Evolutionary conservation across 208 protist genomes (phyloP), one percentile per base, ranked within the genome.

Genomic region (Trypanosoma melophagium): DNA sequence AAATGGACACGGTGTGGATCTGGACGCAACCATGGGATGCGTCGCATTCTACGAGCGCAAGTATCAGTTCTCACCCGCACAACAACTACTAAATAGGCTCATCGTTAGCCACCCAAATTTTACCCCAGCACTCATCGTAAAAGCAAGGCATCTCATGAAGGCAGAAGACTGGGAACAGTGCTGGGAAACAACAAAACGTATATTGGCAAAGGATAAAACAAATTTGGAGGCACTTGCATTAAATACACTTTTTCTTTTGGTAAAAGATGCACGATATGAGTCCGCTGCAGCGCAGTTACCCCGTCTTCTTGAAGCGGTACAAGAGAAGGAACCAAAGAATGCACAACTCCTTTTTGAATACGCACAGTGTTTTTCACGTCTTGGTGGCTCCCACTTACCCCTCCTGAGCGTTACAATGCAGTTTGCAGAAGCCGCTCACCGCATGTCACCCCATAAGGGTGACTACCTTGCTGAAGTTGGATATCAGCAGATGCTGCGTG

Each of bases 131-230:
- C 77, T 95, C 35, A 77, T 92, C n/a, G 74, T 83, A 21, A 96
- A 97, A 73, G 85, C 88, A 17, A 83, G 81, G 4, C 72, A 97
- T 54, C 79, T 97, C 17, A 87, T 98, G 75, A 76, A 79, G 53
- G 84, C 92, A 21, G 93, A 95, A 44, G 94, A 98, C 66, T 98
- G 96, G 96, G 90, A 96, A 12, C 95, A 97, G 73, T 83, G 84
- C 13, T 63, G 81, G 2, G 94, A 98, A 56, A 92, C 79, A 17
- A 89, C 84, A 4, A 81, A 90, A 12, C 86, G 92, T 49, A 85
- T 98, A 22, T 73, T 97, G 12, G 64, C 73, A 25, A 81, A 84
- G 31, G 89, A 97, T 55, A 83, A 80, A 28, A 76, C 61, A 35
- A 95, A 96, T 73, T 49, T 94, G 10, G 86, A 96, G 69, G 90